Base-by-base conservation (phyloP, 1,284 basidiomycete genomes). In the Laetiporus sulphureus region DNA sequence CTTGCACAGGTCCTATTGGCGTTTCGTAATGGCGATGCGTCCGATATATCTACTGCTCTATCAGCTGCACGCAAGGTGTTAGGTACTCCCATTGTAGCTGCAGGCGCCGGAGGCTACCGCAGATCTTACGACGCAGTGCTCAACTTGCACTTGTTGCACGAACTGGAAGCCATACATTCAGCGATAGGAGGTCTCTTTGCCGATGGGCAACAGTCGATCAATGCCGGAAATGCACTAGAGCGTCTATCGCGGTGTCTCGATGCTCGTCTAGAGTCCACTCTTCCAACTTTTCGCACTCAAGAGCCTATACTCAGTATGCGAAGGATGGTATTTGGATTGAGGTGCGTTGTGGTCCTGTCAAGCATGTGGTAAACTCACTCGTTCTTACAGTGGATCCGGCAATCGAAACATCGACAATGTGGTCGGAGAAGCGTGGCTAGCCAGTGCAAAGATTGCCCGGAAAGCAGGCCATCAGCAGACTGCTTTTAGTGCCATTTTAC, bases 401-500 rank as follows among this genome's bases (percentile, higher is more conserved):
- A n/a, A n/a, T n/a, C n/a, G n/a, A 24, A 32, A 42, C 22, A 42
- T 45, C 22, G 38, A 40, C 24, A 51, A 46, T 13, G 48, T 77
- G n/a, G 68, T 93, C 25, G 88, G 91, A 2, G 75, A 76, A 38
- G 80, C 90, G 1, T 99, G 96, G 96, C 77, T 99, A 12, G 73
- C 80, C 15, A 97, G 90, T 43, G 87, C 94, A 13, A 98, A 96
- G 60, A 93, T 94, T 46, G 95, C 96, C 11, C 75, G 96, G 38
- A 97, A 96, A 59, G 90, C 93, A 0, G 88, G 90, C 0, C 95
- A 99, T 61, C 84, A 81, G 68, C 96, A 99, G 66, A 97, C 95
- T 0, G 93, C 96, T 2, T 99, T 99, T 60, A 97, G 90, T 55
- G 94, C 96, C 1, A 82, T 91, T 41, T 73, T 99, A 1, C 96